Evolutionary conservation across 208 protist species (phyloP), one percentile per base, ranked within the genome.

Genomic region (Trypanosoma brucei): DNA sequence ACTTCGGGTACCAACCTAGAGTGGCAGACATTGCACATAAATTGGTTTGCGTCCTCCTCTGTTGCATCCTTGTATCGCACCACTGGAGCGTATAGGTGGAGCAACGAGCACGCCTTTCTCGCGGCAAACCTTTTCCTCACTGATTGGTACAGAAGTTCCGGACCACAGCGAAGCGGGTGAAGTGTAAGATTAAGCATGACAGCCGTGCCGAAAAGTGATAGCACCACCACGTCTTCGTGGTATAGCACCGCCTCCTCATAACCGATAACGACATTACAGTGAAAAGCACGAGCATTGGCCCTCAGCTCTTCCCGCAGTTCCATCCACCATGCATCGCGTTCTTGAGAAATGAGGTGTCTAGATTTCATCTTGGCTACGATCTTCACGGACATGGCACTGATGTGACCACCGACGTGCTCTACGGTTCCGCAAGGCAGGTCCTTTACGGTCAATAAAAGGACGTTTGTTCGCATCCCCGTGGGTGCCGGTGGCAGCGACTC

Each of bases 301-400:
- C 81, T 82, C 11, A 97, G 81, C 73, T 97, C 90, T 64, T 96
- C 81, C 35, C 93, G 81, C 67, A 97, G 67, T 72, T 97, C 90
- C 81, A 92, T 92, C 91, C 93, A 97, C 91, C 93, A 97, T 59
- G 79, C 78, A 58, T 97, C 93, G 36, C 87, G 82, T 63, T 96
- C 86, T 63, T 94, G 88, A 37, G 83, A 84, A 39, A 97, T 88
- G 46, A 88, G 76, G 63, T 84, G 80, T 51, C 85, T 84, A 22
- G 79, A 92, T 78, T 94, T 93, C 44, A 86, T 67, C 45, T 88
- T 79, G 31, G 86, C 86, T 9, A 94, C 80, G 56, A 96, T 88
- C 71, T 96, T 96, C 42, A 96, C 87, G 3, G 88, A 94, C 50
- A 86, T 79, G 6, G 88, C 84, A 55, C 84, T 92, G 54, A 96